Conservation (phyloP, 2,329 filamentous ascomycete species). For the Penicillium sp. region DNA sequence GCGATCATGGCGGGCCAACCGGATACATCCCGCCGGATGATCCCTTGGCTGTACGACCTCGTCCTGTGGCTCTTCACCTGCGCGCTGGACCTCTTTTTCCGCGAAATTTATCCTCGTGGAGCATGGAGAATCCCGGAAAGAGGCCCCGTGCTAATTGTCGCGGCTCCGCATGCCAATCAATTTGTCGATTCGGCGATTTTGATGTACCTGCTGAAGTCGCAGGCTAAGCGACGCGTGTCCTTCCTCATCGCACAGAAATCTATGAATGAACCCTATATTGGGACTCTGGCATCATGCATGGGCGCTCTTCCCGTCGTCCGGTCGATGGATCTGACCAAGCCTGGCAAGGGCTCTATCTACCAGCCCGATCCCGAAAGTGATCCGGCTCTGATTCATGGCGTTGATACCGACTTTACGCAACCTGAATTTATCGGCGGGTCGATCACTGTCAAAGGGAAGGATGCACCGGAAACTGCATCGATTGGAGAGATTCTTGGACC, state of each 20-base stretch:
- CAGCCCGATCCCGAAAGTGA: slow-evolving; percentile 81
- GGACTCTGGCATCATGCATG: slow-evolving; percentile 76
- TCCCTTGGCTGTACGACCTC: slow-evolving; percentile 51
- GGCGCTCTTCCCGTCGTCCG: slow-evolving; percentile 86
- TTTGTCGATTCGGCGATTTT: slow-evolving; percentile 93
- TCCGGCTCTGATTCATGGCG: slow-evolving; percentile 72
- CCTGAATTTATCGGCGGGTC: slow-evolving; percentile 73
- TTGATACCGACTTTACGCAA: slow-evolving; percentile 77
- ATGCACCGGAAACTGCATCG: slow-evolving; percentile 74
- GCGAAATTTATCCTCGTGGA: slow-evolving; percentile 87
- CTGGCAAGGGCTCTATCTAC: slow-evolving; percentile 75
- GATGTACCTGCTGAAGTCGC: slow-evolving; percentile 82
- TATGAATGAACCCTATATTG: slow-evolving; percentile 82
- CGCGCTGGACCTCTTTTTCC: slow-evolving; percentile 90
- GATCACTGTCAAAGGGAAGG: slow-evolving; percentile 71
- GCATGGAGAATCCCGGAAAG: slow-evolving; percentile 87
- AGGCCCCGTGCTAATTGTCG: slow-evolving; percentile 89
- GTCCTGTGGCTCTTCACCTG: slow-evolving; percentile 54
- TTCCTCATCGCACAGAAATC: slow-evolving; percentile 93
- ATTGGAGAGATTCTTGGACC: slow-evolving; percentile 76
- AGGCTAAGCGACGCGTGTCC: slow-evolving; percentile 81
- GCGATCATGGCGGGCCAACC: slow-evolving; percentile 23
- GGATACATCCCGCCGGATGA: slow-evolving; percentile 26
- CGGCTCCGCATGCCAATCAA: slow-evolving; percentile 93
- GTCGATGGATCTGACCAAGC: slow-evolving; percentile 81